Conservation (phyloP, 495 filamentous ascomycete genomes). For the Penicillium cinerascens region DNA sequence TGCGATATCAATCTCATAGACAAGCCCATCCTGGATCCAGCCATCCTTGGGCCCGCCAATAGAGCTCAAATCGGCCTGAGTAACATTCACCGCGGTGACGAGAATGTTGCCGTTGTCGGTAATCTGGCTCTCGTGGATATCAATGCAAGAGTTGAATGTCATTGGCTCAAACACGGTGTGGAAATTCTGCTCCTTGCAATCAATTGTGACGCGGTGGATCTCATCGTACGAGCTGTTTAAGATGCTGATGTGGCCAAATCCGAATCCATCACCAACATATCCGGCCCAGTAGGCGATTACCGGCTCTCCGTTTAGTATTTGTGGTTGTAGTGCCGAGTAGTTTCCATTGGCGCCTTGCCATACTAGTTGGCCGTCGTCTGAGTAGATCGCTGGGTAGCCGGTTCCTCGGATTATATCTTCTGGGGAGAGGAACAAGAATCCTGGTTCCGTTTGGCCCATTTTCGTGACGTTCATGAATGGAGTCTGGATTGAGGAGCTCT, state of each 20-base stretch:
- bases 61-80: slow-evolving; percentile 39
- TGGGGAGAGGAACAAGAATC: slow-evolving; percentile 25
- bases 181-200: slow-evolving; percentile 16
- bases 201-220: slow-evolving; percentile 28
- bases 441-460: slow-evolving; percentile 24
- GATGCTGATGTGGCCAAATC: slow-evolving; percentile 33
- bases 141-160: slow-evolving; percentile 22
- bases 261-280: slow-evolving; percentile 18
- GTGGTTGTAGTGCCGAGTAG: slow-evolving; percentile 18
- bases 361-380: slow-evolving; percentile 27
- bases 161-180: slow-evolving; percentile 19
- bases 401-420: neutral
- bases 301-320: slow-evolving; percentile 22
- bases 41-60: slow-evolving; percentile 43
- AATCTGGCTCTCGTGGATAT: slow-evolving; percentile 42
- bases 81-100: slow-evolving; percentile 50
- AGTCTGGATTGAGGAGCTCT: slow-evolving; percentile 19
- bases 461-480: slow-evolving; percentile 26
- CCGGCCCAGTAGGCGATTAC: slow-evolving; percentile 29
- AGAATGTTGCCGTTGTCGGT: slow-evolving; percentile 46
- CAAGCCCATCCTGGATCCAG: slow-evolving; percentile 48
- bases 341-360: slow-evolving; percentile 22
- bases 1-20: slow-evolving; percentile 47
- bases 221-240: slow-evolving; percentile 43
- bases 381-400: slow-evolving; percentile 21